Percentiles rank a stretch among this genome's conserved stretches.
phyloP scores from a whole-genome alignment of 2,329 filamentous ascomycete species.

The Scedosporium apiospermum region DNA sequence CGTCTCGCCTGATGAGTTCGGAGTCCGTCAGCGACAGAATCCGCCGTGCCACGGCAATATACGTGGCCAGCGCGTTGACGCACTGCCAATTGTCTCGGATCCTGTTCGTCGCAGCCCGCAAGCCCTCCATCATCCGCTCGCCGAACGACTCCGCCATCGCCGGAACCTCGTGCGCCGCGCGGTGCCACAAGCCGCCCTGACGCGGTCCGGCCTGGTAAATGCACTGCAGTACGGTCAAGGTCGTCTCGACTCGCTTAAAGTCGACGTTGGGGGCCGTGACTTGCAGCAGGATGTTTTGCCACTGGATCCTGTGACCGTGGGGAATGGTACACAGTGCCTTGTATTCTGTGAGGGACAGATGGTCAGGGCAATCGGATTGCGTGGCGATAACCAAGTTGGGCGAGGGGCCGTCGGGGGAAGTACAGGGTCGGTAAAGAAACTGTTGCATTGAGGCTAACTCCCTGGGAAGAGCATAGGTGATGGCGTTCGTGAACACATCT shows the following conservation, averaged over 20 bases:
- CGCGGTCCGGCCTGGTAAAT: conserved; percentile 35
- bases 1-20: conserved; percentile 12
- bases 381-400: conserved; percentile 44
- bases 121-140: conserved; percentile 17
- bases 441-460: conserved; percentile 21
- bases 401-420: conserved; percentile 14
- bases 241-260: conserved; percentile 38
- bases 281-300: conserved; percentile 45
- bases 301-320: conserved; percentile 38
- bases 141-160: conserved; percentile 21
- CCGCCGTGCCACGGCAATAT: conserved; percentile 30
- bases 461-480: conserved; percentile 30
- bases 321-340: conserved; percentile 40
- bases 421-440: conserved; percentile 25
- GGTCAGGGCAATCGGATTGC: conserved; percentile 34
- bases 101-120: conserved; percentile 20
- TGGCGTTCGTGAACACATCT: conserved; percentile 19
- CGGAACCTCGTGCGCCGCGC: conserved; percentile 26
- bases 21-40: conserved; percentile 28
- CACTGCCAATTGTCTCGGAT: conserved; percentile 44
- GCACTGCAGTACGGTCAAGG: conserved; percentile 37
- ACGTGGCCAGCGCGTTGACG: conserved; percentile 25
- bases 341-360: conserved; percentile 44
- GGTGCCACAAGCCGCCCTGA: background rate
- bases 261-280: conserved; percentile 37